phyloP scores from a whole-genome alignment of 1,284 basidiomycete species.

The Porogramme epimiltina region DNA sequence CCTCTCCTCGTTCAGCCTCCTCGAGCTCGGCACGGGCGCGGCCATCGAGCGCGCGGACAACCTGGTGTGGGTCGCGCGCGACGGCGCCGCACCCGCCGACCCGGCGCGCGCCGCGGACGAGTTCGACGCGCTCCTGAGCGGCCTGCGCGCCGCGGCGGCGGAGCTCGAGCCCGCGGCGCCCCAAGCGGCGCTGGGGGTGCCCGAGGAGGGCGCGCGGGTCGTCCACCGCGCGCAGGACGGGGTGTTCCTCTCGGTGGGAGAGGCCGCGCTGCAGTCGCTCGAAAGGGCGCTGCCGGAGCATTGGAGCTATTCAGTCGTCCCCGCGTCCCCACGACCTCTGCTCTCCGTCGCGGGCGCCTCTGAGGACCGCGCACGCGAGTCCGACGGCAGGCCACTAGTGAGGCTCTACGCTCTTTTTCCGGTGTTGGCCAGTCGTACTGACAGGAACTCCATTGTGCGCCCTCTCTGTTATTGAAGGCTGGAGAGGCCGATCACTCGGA shows the following conservation, averaged over 20 bases:
- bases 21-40: neutral
- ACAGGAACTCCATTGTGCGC: too few species aligned
- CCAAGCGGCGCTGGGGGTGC: too few species aligned
- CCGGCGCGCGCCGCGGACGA: too few species aligned
- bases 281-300: neutral
- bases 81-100: too few species aligned
- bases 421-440: too few species aligned
- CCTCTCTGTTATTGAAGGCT: too few species aligned
- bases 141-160: neutral
- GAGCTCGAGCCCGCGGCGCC: neutral
- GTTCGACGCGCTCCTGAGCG: too few species aligned
- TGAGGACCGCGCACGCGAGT: too few species aligned
- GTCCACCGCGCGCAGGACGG: neutral
- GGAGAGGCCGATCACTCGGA: too few species aligned
- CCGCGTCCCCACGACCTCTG: neutral
- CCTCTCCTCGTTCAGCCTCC: conserved; percentile 10
- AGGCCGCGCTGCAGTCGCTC: neutral
- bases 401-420: too few species aligned
- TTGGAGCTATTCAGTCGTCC: neutral
- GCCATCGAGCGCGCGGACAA: neutral
- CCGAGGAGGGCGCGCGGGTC: too few species aligned
- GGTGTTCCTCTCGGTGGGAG: neutral
- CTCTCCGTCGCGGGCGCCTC: neutral
- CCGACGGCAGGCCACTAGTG: too few species aligned
- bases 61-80: conserved; percentile 5